Base-by-base conservation (phyloP, 75 land plant species). In the Gnetum montanum region DNA sequence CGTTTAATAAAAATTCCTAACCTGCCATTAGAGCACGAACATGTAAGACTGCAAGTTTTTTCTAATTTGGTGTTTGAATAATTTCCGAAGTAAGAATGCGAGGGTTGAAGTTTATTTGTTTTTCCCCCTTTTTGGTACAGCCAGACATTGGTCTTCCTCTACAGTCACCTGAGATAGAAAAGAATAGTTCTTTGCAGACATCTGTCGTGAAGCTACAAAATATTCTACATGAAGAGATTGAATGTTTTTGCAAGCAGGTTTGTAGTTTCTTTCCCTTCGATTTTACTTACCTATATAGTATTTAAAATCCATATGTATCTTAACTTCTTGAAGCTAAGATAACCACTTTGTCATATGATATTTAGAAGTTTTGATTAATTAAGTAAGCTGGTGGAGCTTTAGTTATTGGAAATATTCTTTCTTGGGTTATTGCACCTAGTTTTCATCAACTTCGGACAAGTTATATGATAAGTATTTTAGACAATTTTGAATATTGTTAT, bases 191-290 rank as follows among this genome's bases (percentile, higher is more conserved):
- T 18, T 61, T 66, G 7, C 79, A 78, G 46, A 48, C 67, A 19
- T 67, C 79, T 20, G 52, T 85, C 6, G 44, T 82, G 27, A 34
- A 67, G 54, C 58, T 94, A 44, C 89, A 84, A 26, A 76, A 56
- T 65, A 59, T 76, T 37, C 79, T 92, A 26, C 96, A 94, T 61
- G 86, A 89, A 26, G 98, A 94, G 66, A 94, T 94, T 49, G 85
- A 94, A 48, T 70, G 66, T 31, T 94, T 94, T 63, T 94, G 88
- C 69, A 73, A 74, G 52, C 69, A 90, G 91, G 98, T 90, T 69
- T 38, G 4, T 15, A 34, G n/a, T 1, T 30, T 7, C 24, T 54
- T 3, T 18, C 26, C 8, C 56, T 52, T 1, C n/a, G 24, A 15
- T 15, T 34, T 2, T 46, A 19, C 19, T 65, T 65, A 27, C 46